Conservation (phyloP, 1,284 basidiomycete species). For the Cryptococcus amylolentus region DNA sequence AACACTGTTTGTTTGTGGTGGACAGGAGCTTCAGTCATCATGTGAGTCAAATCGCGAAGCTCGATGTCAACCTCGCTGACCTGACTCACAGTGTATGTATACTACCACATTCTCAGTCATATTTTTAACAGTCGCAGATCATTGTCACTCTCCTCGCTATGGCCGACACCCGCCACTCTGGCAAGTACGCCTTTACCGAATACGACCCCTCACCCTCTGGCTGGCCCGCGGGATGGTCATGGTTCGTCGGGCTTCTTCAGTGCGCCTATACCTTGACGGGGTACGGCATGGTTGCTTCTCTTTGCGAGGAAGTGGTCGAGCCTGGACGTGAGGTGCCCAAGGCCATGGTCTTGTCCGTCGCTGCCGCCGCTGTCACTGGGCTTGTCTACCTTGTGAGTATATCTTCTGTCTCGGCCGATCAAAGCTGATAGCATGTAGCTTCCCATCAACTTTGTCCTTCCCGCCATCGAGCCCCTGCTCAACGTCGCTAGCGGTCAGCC, state of each 20-base stretch:
- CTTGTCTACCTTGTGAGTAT: conserved; percentile 44
- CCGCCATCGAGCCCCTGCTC: conserved; percentile 49
- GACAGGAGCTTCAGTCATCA: conserved; percentile 50
- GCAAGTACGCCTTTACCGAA: conserved; percentile 46
- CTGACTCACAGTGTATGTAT: conserved; percentile 1
- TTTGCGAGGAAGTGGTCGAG: conserved; percentile 51
- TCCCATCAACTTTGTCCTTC: conserved; percentile 52
- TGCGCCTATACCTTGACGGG: conserved; percentile 46
- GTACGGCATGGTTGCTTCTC: conserved; percentile 50
- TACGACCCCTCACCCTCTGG: conserved; percentile 48
- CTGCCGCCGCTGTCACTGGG: conserved; percentile 52
- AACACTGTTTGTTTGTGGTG: conserved; percentile 51
- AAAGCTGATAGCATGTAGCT: conserved; percentile 28
- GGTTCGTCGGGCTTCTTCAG: conserved; percentile 51
- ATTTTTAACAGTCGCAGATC: conserved; percentile 28
- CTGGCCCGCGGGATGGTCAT: conserved; percentile 47
- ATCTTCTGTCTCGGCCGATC: background rate
- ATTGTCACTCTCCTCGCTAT: conserved; percentile 50
- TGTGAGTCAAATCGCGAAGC: conserved; percentile 26
- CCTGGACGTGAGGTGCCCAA: conserved; percentile 46
- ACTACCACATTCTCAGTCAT: conserved; percentile 2
- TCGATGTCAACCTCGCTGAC: background rate
- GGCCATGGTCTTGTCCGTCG: conserved; percentile 50
- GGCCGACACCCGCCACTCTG: conserved; percentile 48
- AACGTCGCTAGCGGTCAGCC: conserved; percentile 50